Conservation (phyloP, 1,284 basidiomycete species). For the Phellopilus nigrolimitatus region DNA sequence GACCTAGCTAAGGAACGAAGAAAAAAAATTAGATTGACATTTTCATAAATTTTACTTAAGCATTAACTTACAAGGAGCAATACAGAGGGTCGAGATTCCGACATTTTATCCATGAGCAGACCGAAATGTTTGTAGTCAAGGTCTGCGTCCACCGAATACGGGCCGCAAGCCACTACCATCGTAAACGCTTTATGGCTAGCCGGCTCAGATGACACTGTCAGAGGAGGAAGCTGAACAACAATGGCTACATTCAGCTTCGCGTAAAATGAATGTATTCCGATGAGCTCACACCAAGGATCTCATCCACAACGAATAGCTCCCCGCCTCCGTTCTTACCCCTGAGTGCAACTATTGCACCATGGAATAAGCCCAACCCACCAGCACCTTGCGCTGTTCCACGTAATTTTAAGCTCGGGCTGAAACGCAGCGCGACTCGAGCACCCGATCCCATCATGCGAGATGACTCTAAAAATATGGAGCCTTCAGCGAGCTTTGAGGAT, state of each 20-base stretch:
- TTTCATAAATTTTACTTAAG: too few relatives aligned
- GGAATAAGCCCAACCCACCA: conserved; percentile 78
- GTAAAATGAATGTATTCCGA: too few relatives aligned
- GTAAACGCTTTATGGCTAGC: conserved; percentile 38
- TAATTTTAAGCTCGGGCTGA: conserved; percentile 63
- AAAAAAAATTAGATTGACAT: conserved; percentile 1
- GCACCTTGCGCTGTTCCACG: conserved; percentile 59
- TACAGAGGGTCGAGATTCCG: conserved; percentile 65
- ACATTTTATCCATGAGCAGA: conserved; percentile 52
- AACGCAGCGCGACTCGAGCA: conserved; percentile 63
- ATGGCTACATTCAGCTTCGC: too few relatives aligned
- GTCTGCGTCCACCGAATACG: conserved; percentile 77
- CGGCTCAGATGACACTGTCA: conserved; percentile 35
- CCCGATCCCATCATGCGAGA: conserved; percentile 77
- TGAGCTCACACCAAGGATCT: conserved; percentile 67
- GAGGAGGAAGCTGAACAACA: conserved; percentile 39
- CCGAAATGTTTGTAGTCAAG: conserved; percentile 71
- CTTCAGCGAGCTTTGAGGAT: conserved; percentile 65
- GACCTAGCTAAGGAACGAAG: conserved; percentile 50
- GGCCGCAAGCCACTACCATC: conserved; percentile 72
- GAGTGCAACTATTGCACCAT: conserved; percentile 85
- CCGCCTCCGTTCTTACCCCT: conserved; percentile 91
- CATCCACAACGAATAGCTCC: conserved; percentile 78
- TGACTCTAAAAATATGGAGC: conserved; percentile 72
- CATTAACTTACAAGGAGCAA: conserved; percentile 64